Conservation (phyloP, 441 rosid genomes). For the Populus hybrid region DNA sequence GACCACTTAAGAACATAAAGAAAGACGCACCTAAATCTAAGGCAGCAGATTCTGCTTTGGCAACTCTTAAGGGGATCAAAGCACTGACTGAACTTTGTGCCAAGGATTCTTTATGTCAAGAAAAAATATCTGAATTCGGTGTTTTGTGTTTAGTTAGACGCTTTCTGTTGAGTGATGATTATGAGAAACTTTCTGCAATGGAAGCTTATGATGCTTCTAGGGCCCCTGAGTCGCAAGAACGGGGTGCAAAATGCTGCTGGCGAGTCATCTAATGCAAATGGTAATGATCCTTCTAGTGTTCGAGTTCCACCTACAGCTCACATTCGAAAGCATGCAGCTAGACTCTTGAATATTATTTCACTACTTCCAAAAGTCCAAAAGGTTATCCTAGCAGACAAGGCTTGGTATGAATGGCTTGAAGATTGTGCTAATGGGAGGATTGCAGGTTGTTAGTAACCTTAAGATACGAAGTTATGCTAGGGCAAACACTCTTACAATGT, state of each 20-base stretch:
- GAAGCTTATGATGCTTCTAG: constrained; percentile 96
- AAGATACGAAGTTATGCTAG: constrained; percentile 91
- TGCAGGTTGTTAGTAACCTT: constrained; percentile 70
- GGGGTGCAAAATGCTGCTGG: constrained; percentile 36
- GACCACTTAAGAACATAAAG: constrained; percentile 59
- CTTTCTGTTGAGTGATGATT: constrained; percentile 80
- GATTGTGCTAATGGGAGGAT: constrained; percentile 80
- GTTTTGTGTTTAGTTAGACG: constrained; percentile 82
- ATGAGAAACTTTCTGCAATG: constrained; percentile 80
- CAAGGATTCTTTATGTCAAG: constrained; percentile 65
- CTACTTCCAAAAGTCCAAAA: constrained; percentile 75
- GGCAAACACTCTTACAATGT: constrained; percentile 72
- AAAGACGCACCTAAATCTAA: constrained; percentile 65
- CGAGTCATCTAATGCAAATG: constrained; percentile 39
- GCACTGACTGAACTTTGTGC: constrained; percentile 77
- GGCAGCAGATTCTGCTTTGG: constrained; percentile 87
- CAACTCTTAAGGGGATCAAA: constrained; percentile 85
- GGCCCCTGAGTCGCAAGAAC: constrained; percentile 56
- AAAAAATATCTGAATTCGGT: constrained; percentile 64
- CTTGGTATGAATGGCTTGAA: constrained; percentile 88
- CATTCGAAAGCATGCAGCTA: constrained; percentile 91
- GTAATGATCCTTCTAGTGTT: constrained; percentile 55
- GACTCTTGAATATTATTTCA: constrained; percentile 79
- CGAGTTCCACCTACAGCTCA: constrained; percentile 91
- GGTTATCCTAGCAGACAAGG: constrained; percentile 57